phyloP scores from a whole-genome alignment of 495 filamentous ascomycete genomes.

The Xylaria nigripes region DNA sequence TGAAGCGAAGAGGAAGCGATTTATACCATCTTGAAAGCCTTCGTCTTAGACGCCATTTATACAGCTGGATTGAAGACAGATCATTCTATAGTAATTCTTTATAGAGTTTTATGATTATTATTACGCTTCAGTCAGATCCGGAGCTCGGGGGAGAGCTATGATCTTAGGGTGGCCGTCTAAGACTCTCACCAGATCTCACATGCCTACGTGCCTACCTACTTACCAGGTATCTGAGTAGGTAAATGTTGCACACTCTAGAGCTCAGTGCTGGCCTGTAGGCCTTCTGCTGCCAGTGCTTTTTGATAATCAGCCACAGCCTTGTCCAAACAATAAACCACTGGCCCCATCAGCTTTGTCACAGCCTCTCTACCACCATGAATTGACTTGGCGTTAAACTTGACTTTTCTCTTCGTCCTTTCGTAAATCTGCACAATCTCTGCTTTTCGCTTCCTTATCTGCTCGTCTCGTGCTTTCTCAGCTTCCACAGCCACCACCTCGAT shows the following conservation, averaged over 20 bases:
- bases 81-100: too few species aligned
- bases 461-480: conserved; percentile 65
- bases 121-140: neutral
- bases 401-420: conserved; percentile 60
- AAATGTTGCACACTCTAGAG: neutral
- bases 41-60: too few species aligned
- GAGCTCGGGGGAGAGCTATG: neutral
- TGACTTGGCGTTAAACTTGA: conserved; percentile 53
- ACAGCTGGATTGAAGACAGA: too few species aligned
- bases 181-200: neutral
- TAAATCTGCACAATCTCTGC: conserved; percentile 59
- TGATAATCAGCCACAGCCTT: conserved; percentile 57
- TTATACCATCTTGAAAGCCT: too few species aligned
- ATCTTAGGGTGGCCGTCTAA: neutral
- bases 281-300: conserved; percentile 52
- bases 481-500: conserved; percentile 72
- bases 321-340: conserved; percentile 58
- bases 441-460: conserved; percentile 55
- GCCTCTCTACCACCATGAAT: conserved; percentile 67
- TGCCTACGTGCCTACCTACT: neutral
- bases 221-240: neutral
- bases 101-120: neutral
- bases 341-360: conserved; percentile 65
- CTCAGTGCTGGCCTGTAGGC: conserved; percentile 32
- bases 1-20: neutral